Conservation (phyloP, 129 eudicot genomes). For the Saposhnikovia divaricata region DNA sequence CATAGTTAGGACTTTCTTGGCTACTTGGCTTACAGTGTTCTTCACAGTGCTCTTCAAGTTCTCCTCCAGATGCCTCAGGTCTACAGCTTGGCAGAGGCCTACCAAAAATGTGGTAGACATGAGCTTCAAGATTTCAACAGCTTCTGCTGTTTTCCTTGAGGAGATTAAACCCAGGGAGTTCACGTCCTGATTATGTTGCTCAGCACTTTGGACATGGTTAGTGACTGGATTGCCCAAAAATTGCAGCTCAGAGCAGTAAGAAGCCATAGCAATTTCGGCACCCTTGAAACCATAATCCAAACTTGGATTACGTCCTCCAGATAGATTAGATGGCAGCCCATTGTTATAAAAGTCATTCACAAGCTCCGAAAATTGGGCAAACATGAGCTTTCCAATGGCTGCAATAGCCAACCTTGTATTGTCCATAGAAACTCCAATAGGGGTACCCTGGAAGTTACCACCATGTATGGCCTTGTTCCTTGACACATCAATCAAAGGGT, state of each 20-base stretch:
- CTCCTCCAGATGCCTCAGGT: slow-evolving; percentile 77
- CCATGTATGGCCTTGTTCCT: slow-evolving; percentile 84
- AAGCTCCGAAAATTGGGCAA: slow-evolving; percentile 77
- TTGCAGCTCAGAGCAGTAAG: slow-evolving; percentile 77
- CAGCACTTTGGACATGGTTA: slow-evolving; percentile 80
- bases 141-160: slow-evolving; percentile 65
- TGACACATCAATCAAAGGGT: slow-evolving; percentile 79
- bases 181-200: slow-evolving; percentile 89
- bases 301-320: slow-evolving; percentile 72
- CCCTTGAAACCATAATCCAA: slow-evolving; percentile 87
- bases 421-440: slow-evolving; percentile 85
- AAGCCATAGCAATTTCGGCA: slow-evolving; percentile 79
- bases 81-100: slow-evolving; percentile 72
- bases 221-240: slow-evolving; percentile 84
- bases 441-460: slow-evolving; percentile 85
- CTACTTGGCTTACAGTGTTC: slow-evolving; percentile 68
- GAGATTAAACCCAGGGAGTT: slow-evolving; percentile 79
- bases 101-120: slow-evolving; percentile 67
- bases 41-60: slow-evolving; percentile 55
- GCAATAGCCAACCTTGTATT: slow-evolving; percentile 68
- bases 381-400: slow-evolving; percentile 66
- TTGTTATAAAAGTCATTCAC: slow-evolving; percentile 82
- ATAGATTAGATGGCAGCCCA: slow-evolving; percentile 72
- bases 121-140: slow-evolving; percentile 70
- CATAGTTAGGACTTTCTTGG: slow-evolving; percentile 50